Percentiles rank a stretch among this genome's conserved stretches.
Evolutionary conservation across 805 yeast species (phyloP).

Genomic region (Wickerhamomyces bovis): DNA sequence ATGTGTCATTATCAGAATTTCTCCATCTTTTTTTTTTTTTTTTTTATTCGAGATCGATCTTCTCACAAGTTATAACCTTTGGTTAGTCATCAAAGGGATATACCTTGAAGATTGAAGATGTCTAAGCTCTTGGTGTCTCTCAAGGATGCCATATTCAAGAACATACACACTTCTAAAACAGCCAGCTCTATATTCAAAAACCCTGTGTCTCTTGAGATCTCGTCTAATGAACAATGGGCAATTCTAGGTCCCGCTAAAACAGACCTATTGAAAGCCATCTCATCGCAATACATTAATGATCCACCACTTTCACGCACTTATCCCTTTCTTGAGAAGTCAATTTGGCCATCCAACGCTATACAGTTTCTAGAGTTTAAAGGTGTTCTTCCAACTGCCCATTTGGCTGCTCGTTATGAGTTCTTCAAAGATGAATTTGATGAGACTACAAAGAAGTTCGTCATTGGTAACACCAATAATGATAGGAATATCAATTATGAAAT

Average conservation of each 20-base stretch:
- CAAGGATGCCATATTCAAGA: conserved; percentile 15
- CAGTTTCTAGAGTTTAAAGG: conserved; percentile 43
- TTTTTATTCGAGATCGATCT: background rate
- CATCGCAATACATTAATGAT: conserved; percentile 45
- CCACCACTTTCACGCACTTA: conserved; percentile 51
- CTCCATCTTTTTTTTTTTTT: too few species aligned
- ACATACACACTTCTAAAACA: conserved; percentile 5
- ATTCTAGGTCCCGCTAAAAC: conserved; percentile 51
- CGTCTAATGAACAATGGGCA: conserved; percentile 43
- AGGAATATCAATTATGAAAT: conserved; percentile 28
- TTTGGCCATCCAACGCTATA: conserved; percentile 41
- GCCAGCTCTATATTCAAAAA: conserved; percentile 27
- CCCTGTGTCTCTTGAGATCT: conserved; percentile 37
- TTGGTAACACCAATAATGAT: conserved; percentile 37
- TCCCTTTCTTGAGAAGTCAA: conserved; percentile 41
- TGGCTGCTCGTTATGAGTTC: conserved; percentile 85
- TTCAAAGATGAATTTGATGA: conserved; percentile 81
- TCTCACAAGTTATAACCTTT: too few species aligned
- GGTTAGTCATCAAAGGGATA: too few species aligned
- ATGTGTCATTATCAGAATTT: too few species aligned
- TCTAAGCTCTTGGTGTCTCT: conserved; percentile 12
- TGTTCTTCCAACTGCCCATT: conserved; percentile 52
- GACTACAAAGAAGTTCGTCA: conserved; percentile 54
- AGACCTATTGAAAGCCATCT: conserved; percentile 46
- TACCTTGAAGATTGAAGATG: conserved; percentile 2